Evolutionary conservation across 2,329 filamentous ascomycete species (phyloP).

Genomic region (Tolypocladium nubicola): DNA sequence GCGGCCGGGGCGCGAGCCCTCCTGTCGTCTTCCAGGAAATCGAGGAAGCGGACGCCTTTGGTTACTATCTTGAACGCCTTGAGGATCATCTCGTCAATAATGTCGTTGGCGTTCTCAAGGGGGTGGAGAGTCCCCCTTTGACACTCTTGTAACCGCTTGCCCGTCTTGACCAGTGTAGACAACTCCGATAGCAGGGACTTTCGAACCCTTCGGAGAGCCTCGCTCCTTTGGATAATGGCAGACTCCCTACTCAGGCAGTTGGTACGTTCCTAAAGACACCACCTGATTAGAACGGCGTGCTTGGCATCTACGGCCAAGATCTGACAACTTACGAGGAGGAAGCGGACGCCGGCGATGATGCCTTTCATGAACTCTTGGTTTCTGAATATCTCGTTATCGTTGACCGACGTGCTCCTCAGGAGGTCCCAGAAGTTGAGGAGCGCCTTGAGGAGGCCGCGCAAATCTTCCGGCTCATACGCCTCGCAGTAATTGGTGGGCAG

Average conservation of each 20-base stretch:
- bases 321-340: slow-evolving; percentile 62
- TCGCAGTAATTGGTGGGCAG: slow-evolving; percentile 98
- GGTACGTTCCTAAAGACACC: slow-evolving; percentile 59
- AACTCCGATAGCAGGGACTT: slow-evolving; percentile 85
- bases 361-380: slow-evolving; percentile 93
- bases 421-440: slow-evolving; percentile 90
- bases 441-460: slow-evolving; percentile 75
- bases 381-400: slow-evolving; percentile 68
- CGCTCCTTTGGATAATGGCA: slow-evolving; percentile 60
- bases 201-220: slow-evolving; percentile 66
- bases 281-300: background rate
- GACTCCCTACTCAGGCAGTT: slow-evolving; percentile 81
- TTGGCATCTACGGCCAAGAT: background rate
- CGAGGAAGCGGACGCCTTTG: slow-evolving; percentile 79
- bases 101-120: slow-evolving; percentile 54
- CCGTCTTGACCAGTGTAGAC: slow-evolving; percentile 78
- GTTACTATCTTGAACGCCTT: slow-evolving; percentile 94
- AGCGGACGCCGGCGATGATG: slow-evolving; percentile 85
- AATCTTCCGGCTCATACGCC: slow-evolving; percentile 79
- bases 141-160: slow-evolving; percentile 72
- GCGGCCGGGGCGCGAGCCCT: slow-evolving; percentile 38
- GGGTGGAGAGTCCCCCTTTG: slow-evolving; percentile 39
- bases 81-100: slow-evolving; percentile 85
- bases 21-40: slow-evolving; percentile 64
- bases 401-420: slow-evolving; percentile 65